Base-by-base conservation (phyloP, 345 rosid species). In the Eucalyptus rudis region DNA sequence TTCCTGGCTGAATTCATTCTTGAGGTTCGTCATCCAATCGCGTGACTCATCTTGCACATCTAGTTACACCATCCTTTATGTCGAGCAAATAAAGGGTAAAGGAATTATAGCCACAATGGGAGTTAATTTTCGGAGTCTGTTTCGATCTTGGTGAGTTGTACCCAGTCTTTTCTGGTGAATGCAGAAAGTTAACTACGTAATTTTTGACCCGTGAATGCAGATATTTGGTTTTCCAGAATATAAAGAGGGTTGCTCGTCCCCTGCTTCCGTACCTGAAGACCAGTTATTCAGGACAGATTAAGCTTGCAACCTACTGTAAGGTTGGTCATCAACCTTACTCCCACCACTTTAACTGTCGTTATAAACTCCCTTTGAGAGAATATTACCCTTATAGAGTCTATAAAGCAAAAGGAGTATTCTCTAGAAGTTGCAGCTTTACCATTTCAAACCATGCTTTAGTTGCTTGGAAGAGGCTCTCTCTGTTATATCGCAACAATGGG, bases 391-490 rank as follows among this genome's bases (percentile, higher is more conserved):
- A 36, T 33, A 29, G 54, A 68, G 54, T 86, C 22, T 89, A 81
- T 58, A 66, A 49, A 89, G 87, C 88, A 50, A 87, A 62, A 79
- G 87, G 86, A 40, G 64, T 44, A 52, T 50, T 91, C 13, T 51
- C 43, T 49, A 86, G 76, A 54, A 58, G 88, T 33, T 29, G 50
- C 76, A 36, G 87, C 51, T 43, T 29, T 66, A 40, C 84, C 29
- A 56, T 88, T 9, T 76, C 90, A 19, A 49, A 92, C 87, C 94
- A 90, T 89, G 94, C 95, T 12, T 93, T 92, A 90, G 89, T 90
- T 89, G 93, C 95, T 90, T 98, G 96, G 98, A 93, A 90, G 91
- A 94, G 91, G 91, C 92, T 96, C 54, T 91, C 91, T 83, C 58
- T 51, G 36, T 93, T 91, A 87, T 93, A 91, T 76, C 92, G 89